Conservation (phyloP, 2,329 filamentous ascomycete genomes). For the Clarireedia homoeocarpa region DNA sequence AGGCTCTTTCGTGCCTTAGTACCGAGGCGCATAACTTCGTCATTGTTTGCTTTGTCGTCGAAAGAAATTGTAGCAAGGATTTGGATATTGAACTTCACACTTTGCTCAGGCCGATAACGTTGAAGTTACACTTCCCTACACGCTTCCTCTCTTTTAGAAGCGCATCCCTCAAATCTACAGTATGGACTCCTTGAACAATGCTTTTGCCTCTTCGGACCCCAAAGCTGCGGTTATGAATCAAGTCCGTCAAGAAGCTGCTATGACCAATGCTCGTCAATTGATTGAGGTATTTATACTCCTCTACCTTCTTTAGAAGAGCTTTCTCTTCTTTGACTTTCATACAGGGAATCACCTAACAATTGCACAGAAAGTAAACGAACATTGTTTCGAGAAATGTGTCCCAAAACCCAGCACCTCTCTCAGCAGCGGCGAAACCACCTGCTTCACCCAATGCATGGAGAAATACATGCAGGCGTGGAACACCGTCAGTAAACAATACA, state of each 20-base stretch:
- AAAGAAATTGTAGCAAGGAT: not conserved
- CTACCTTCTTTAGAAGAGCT: not conserved
- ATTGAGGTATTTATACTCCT: constrained; percentile 51
- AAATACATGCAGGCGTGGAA: constrained; percentile 83
- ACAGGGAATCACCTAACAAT: constrained; percentile 39
- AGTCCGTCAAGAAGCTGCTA: constrained; percentile 48
- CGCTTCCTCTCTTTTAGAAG: not conserved
- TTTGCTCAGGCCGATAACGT: not conserved
- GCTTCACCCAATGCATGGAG: constrained; percentile 71
- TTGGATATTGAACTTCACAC: not conserved
- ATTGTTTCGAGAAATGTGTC: constrained; percentile 74
- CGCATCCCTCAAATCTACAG: not conserved
- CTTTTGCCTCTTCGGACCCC: constrained; percentile 17
- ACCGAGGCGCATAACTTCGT: not conserved
- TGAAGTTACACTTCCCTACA: not conserved
- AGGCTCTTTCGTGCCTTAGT: not conserved
- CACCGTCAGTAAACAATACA: constrained; percentile 60
- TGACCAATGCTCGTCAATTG: constrained; percentile 60
- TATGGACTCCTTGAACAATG: constrained; percentile 6
- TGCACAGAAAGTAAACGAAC: constrained; percentile 66
- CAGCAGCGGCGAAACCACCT: constrained; percentile 55
- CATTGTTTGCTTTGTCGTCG: not conserved
- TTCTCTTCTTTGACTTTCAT: constrained; percentile 28
- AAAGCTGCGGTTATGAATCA: constrained; percentile 42
- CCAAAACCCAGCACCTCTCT: constrained; percentile 60